Evolutionary conservation across 1,284 basidiomycete genomes (phyloP), one percentile per base, ranked within the genome.

Genomic region (Schizopora paradoxa): DNA sequence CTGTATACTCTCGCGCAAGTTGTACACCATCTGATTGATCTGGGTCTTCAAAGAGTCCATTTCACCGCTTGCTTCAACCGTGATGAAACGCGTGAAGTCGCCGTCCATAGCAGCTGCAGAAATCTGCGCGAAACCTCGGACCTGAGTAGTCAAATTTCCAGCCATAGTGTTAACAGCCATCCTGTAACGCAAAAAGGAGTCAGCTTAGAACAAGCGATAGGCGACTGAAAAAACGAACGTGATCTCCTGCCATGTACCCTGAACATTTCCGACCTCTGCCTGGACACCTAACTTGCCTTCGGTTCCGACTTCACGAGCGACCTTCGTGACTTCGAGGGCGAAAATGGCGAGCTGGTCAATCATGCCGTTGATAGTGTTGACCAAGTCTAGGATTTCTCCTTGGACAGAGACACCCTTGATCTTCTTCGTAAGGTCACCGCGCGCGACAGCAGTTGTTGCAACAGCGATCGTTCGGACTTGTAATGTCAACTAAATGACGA

Each of bases 21-120:
- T 95, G 73, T 93, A 97, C 50, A 99, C 92, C 95, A 98, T 98
- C 66, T 96, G 91, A 62, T 96, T 95, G 72, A 96, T 96, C 70
- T 98, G 96, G 4, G 92, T 98, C 77, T 99, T 99, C 68, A 99
- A 78, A 51, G 90, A 94, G 69, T 99, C 95, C 96, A 99, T 98
- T 67, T 99, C 96, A 47, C 96, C 96, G 47, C 83, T 88, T 0
- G 95, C 96, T 61, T 99, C 95, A 61, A 99, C 95, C 13, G 96
- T 99, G 71, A 99, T 98, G 74, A 99, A 99, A 16, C 94, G 82
- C 16, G 92, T 95, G 67, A 98, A 99, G 69, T 99, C 96, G 51
- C 96, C 96, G 61, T 98, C 95, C 72, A 95, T 98, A 11, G 96
- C 96, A 1, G 96, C 96, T 0, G 95, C 94, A 0, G 92, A 95